Base-by-base conservation (phyloP, 2,329 filamentous ascomycete genomes). In the Calonectria pauciramosa region DNA sequence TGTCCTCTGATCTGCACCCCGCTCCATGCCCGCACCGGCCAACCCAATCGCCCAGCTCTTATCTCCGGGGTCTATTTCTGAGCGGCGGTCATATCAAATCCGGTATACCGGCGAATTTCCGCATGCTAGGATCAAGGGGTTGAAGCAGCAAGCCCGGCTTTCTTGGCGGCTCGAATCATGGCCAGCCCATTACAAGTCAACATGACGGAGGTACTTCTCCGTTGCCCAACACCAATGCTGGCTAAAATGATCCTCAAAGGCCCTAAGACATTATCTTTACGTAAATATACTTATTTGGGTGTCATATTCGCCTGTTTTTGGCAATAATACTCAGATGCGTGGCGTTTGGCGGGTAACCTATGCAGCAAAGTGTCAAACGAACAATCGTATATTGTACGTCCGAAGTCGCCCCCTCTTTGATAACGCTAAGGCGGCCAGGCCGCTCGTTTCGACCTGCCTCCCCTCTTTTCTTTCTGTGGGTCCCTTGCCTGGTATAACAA, bases 401-500 rank as follows among this genome's bases (percentile, higher is more conserved):
- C 56, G 56, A 60, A 38, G 14, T 60, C 34, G 56, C 56, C 36
- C 26, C 30, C 26, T 28, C 32, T 10, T 28, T 41, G 56, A 60
- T 60, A 60, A 60, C n/a, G n/a, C n/a, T 23, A 41, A 13, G 8
- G 34, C n/a, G 47, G n/a, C 18, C 44, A n/a, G 64, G 30, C 26
- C 64, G 44, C 38, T 67, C 64, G 64, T 67, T 67, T 67, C 64
- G 64, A 54, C 47, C 64, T 67, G 44, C 64, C 30, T 63, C 56
- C 56, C 56, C 56, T 41, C 56, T 26, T 26, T 60, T 41, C 14
- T 13, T 34, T 54, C 30, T 52, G 64, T 18, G 44, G 47, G 34
- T 23, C 56, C n/a, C 56, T 41, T 23, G 34, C 41, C 14, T n/a
- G 23, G 34, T 60, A 60, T 60, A 60, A 41, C 56, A 41, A 23